Evolutionary conservation across 2,329 filamentous ascomycete genomes (phyloP).

Genomic region (Fusarium sublunatum): DNA sequence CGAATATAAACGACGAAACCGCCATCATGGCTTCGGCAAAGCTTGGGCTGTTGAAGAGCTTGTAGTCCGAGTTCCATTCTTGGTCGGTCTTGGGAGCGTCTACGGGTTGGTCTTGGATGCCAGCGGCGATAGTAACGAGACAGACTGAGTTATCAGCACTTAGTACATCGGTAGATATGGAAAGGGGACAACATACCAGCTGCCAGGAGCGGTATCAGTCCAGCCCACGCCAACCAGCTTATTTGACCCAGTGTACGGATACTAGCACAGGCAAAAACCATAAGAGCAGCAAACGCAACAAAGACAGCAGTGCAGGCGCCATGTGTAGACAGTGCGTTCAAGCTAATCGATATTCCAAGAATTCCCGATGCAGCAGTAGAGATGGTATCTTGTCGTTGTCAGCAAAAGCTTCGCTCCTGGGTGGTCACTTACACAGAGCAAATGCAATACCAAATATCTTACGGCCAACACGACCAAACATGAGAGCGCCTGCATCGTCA

Average conservation of each 20-base stretch:
- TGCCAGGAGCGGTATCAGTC: constrained; percentile 7
- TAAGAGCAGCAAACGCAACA: constrained; percentile 49
- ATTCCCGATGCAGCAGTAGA: constrained; percentile 25
- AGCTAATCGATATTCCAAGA: constrained; percentile 51
- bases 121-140: constrained; percentile 28
- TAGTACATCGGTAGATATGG: neutral
- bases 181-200: neutral
- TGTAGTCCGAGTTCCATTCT: constrained; percentile 9
- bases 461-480: constrained; percentile 60
- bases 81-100: constrained; percentile 7
- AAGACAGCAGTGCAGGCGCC: constrained; percentile 54
- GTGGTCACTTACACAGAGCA: constrained; percentile 48
- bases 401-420: neutral
- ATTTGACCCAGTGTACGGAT: constrained; percentile 47
- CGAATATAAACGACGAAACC: constrained; percentile 49
- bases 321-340: constrained; percentile 54
- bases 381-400: constrained; percentile 15
- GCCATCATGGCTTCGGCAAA: constrained; percentile 33
- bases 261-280: constrained; percentile 45
- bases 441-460: constrained; percentile 54
- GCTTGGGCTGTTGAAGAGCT: constrained; percentile 7
- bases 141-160: constrained; percentile 1
- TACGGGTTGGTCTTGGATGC: constrained; percentile 20
- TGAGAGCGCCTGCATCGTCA: constrained; percentile 61
- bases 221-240: constrained; percentile 47